Base-by-base conservation (phyloP, 1,284 basidiomycete species). In the Tetrapyrgos nigripes region DNA sequence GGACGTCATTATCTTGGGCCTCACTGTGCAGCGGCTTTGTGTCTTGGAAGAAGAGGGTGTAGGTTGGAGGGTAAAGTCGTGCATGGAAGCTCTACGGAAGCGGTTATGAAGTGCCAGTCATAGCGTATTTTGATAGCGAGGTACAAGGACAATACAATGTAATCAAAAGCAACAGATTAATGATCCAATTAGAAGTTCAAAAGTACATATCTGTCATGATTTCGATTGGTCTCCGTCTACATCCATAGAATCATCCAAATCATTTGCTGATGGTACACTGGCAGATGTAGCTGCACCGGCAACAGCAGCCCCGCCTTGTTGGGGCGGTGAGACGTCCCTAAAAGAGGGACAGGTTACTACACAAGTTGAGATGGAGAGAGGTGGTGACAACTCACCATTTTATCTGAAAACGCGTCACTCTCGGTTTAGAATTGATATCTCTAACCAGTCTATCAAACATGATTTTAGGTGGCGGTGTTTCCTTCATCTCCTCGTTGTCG, bases 331-430 rank as follows among this genome's bases (percentile, higher is more conserved):
- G n/a, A 90, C 84, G 66, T 93, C 91, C 89, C 91, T 92, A 50
- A 13, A 53, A 33, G 45, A 27, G 56, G 46, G 46, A 54, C 27
- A 62, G 43, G 28, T 62, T 23, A 60, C 13, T 24, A 46, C 9
- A 44, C 13, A 31, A 31, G 19, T 19, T 46, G 40, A 35, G 53
- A 4, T 51, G 26, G 24, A 46, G 60, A 50, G 27, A 14, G 6
- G 26, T n/a, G 37, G 26, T 31, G n/a, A 51, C 3, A 24, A 79
- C 88, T 26, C 62, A 91, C 91, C 91, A 93, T 73, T 91, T 92
- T 62, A 93, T 93, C 70, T 92, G 90, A 67, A 92, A 92, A 50
- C 96, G 83, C 33, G 97, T 99, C 40, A 99, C 97, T 55, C 97
- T 84, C 40, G 96, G 96, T 73, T 98, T 98, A 60, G 88, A 84